These are phyloP conservation scores for Westerdykella aurantiaca DNA, from an alignment of 2,329 filamentous ascomycete genomes.

Conservation along the genomic window DNA sequence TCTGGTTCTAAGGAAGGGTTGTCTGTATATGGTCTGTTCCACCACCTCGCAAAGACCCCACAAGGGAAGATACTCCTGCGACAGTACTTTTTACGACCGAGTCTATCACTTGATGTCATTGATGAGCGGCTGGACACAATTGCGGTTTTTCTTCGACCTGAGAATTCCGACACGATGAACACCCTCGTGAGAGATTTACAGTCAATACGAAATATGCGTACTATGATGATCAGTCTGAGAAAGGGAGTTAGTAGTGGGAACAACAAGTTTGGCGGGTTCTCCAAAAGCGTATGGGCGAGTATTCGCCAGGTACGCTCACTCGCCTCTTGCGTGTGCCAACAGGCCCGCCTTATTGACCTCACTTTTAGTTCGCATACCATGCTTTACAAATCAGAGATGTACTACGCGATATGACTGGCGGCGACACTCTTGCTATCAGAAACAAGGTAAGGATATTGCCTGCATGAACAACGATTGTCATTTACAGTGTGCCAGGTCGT, in stretches of 20 bases:
- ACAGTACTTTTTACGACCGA: slow-evolving; percentile 77
- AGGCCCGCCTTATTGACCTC: neutral
- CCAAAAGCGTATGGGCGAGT: slow-evolving; percentile 66
- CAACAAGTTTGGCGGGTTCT: slow-evolving; percentile 51
- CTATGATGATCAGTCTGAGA: slow-evolving; percentile 61
- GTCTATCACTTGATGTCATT: slow-evolving; percentile 62
- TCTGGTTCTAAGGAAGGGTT: slow-evolving; percentile 71
- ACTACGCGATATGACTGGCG: slow-evolving; percentile 53
- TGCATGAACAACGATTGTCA: no score
- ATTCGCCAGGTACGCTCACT: slow-evolving; percentile 48
- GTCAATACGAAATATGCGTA: slow-evolving; percentile 69
- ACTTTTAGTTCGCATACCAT: slow-evolving; percentile 60
- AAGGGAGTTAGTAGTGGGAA: slow-evolving; percentile 64
- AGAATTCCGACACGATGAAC: slow-evolving; percentile 56
- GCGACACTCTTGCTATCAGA: slow-evolving; percentile 48
- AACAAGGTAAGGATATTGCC: slow-evolving; percentile 43
- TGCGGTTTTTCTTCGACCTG: slow-evolving; percentile 57
- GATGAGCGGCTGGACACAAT: slow-evolving; percentile 66
- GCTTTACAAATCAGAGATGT: slow-evolving; percentile 63
- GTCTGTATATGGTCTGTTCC: slow-evolving; percentile 79
- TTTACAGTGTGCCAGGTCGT: slow-evolving; percentile 45
- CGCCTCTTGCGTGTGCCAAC: no score
- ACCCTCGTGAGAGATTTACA: slow-evolving; percentile 58
- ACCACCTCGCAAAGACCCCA: slow-evolving; percentile 65
- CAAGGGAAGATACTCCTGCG: slow-evolving; percentile 71